Evolutionary conservation across 2,329 filamentous ascomycete genomes (phyloP), one percentile per base, ranked within the genome.

Genomic region (Paraphaeosphaeria minitans): DNA sequence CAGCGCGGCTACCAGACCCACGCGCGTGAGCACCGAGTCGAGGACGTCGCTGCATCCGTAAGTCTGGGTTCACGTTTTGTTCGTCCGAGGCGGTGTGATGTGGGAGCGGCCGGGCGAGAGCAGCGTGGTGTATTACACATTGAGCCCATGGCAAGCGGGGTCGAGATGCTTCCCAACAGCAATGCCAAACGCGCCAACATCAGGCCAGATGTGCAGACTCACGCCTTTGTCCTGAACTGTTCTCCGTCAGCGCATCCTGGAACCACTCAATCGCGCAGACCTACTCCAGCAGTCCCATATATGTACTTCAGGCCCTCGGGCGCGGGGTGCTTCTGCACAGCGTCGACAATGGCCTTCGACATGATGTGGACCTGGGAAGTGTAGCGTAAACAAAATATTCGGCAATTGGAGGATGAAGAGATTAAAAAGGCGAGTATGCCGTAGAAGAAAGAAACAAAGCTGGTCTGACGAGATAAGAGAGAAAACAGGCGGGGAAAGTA

Each of bases 21-120:
- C 93, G 48, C 93, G 89, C 80, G 94, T 97, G 68, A 96, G 87
- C 64, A 99, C 92, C 37, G 92, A 95, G 75, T 96, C 91, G 70
- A 98, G 89, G 57, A 96, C 85, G 70, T 93, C 89, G 59, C 85
- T 87, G 70, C 62, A 55, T 59, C 59, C 35, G 65, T 76, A 72
- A 75, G 80, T 68, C 65, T 65, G 66, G 67, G 47, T 41, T n/a
- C 56, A 39, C 37, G 13, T 42, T 12, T 4, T 3, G 48, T 27
- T 6, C 31, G 45, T 31, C 29, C 9, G 21, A n/a, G n/a, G 68
- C 64, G 69, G 65, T 66, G 41, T 16, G 29, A 3, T 12, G 37
- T 9, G 16, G 37, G 6, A 39, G 29, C 10, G 29, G 24, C n/a
- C 27, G 27, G 8, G 27, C 27, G 27, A 29, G 29, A 31, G 29